Base-by-base conservation (phyloP, 768 basidiomycete genomes). In the Leucocoprinus leucothites region DNA sequence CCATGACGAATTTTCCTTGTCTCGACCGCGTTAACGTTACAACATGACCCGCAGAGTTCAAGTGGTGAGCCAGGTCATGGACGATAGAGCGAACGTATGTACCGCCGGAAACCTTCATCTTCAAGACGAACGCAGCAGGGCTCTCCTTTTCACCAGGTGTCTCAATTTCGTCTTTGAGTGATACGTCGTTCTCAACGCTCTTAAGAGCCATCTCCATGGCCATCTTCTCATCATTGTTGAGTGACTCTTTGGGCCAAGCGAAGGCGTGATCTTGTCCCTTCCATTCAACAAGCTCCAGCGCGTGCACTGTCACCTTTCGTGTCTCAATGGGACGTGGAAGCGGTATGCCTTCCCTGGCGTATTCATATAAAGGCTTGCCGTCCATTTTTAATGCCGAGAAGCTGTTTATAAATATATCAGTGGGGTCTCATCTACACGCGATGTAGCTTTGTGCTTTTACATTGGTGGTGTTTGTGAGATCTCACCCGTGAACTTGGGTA, bases 311-410 rank as follows among this genome's bases (percentile, higher is more conserved):
- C 18, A 90, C 89, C 59, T 82, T 79, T 9, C 97, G 87, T 47
- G 87, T 69, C 63, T 94, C 92, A 57, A 99, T 95, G n/a, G 96
- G 90, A 8, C 94, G 85, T 28, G 97, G 97, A 14, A 99, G 81
- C 0, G 95, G 92, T 41, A 87, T 90, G 7, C 90, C 90, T 64
- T 87, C 79, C 2, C 97, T 85, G 18, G 97, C 97, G 65, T 98
- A 99, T 63, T 98, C 95, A 67, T 98, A 93, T 34, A 98, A 69
- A 0, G 93, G 93, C 68, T 82, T 91, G 1, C 97, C 97, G 61
- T 98, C 94, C 95, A 98, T 98, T 71, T 98, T 98, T 34, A 98
- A 77, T 1, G 97, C 97, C 9, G 97, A 98, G 71, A 95, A 99
- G 66, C 96, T 98, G 65, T 14, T 24, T 11, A 14, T 42, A 31